A percentile compares a stretch with the other conserved stretches of the same genome.
Evolutionary conservation across 306 rosid species (phyloP).

Genomic region (Chamaecrista fasciculata): DNA sequence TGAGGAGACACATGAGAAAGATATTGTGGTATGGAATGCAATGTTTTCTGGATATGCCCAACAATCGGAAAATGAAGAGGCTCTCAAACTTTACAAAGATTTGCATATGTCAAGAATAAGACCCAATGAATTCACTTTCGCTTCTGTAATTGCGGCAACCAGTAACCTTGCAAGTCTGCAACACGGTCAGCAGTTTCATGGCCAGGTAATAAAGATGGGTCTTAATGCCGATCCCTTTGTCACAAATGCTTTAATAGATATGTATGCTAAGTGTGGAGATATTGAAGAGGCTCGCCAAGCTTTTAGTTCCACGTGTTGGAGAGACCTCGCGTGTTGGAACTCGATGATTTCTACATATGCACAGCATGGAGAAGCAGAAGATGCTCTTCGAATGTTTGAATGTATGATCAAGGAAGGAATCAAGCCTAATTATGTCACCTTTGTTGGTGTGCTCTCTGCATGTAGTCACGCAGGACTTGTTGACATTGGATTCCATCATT

Average conservation of each 20-base stretch:
- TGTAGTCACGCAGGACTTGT: conserved; percentile 86
- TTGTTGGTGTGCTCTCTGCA: conserved; percentile 76
- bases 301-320: conserved; percentile 45
- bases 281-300: conserved; percentile 57
- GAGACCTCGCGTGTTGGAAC: conserved; percentile 86
- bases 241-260: conserved; percentile 73
- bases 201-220: conserved; percentile 74
- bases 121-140: conserved; percentile 84
- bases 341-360: conserved; percentile 85
- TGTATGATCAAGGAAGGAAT: conserved; percentile 50
- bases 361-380: conserved; percentile 75
- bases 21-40: conserved; percentile 89
- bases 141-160: conserved; percentile 62
- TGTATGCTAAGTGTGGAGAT: conserved; percentile 89
- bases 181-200: conserved; percentile 81
- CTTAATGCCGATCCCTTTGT: conserved; percentile 66
- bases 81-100: conserved; percentile 61
- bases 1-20: conserved; percentile 63
- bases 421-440: conserved; percentile 71
- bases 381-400: conserved; percentile 61
- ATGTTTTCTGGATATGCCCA: conserved; percentile 69
- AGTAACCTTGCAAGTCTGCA: conserved; percentile 71
- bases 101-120: conserved; percentile 52
- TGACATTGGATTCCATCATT: conserved; percentile 64
- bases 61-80: conserved; percentile 60